Percentiles rank a stretch among this genome's conserved stretches.
Conservation (phyloP, 164 flowering plant genomes). For the Piper betle region DNA sequence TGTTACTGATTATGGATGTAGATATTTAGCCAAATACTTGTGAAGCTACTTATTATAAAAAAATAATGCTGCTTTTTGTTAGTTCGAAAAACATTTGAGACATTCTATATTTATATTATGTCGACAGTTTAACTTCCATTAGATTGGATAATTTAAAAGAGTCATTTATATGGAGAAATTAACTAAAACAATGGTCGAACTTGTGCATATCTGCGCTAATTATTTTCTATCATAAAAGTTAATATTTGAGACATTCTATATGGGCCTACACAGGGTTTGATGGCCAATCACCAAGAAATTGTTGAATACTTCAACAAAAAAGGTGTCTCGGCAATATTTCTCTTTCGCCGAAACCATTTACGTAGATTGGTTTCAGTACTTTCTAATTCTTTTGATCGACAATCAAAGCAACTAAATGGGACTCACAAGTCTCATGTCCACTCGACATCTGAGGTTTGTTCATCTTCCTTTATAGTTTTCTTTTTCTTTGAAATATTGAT, state of each 20-base stretch:
- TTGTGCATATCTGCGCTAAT: too few species aligned
- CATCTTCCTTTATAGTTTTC: slow-evolving; percentile 4
- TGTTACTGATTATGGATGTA: too few species aligned
- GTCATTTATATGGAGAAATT: not conserved
- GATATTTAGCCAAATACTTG: too few species aligned
- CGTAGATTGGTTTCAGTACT: slow-evolving; percentile 57
- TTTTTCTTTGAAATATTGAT: too few species aligned
- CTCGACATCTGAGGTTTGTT: slow-evolving; percentile 50
- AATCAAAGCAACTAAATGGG: slow-evolving; percentile 62
- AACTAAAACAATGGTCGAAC: too few species aligned
- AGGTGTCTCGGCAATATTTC: slow-evolving; percentile 62
- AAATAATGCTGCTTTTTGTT: too few species aligned
- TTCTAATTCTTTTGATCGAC: slow-evolving; percentile 60
- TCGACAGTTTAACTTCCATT: too few species aligned
- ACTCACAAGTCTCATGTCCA: slow-evolving; percentile 81
- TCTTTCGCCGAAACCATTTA: slow-evolving; percentile 53
- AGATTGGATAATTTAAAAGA: too few species aligned
- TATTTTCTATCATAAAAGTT: too few species aligned
- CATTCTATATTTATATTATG: too few species aligned
- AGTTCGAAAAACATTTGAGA: too few species aligned
- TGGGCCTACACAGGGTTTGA: not conserved
- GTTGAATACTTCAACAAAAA: slow-evolving; percentile 48
- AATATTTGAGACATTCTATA: not conserved
- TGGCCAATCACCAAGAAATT: slow-evolving; percentile 47
- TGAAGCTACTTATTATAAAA: too few species aligned